phyloP scores from a whole-genome alignment of 1,284 basidiomycete species.

The Sanghuangporus sanghuang region DNA sequence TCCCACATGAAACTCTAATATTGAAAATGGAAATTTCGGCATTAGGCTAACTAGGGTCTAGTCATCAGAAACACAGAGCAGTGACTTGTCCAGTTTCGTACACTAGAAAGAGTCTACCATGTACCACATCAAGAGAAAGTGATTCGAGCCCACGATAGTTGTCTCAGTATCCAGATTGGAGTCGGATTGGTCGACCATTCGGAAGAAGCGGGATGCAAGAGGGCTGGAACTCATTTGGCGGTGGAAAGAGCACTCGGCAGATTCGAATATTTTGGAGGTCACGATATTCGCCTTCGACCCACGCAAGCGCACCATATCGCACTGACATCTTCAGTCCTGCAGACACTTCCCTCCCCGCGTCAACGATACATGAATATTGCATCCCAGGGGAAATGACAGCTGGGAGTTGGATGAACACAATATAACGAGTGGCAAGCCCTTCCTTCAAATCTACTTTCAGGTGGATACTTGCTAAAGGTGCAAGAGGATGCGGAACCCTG shows the following conservation, averaged over 20 bases:
- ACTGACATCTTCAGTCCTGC: background rate
- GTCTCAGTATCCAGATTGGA: background rate
- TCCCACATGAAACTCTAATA: too few relatives aligned
- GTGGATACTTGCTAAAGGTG: background rate
- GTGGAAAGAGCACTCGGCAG: background rate
- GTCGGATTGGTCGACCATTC: background rate
- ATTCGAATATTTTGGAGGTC: background rate
- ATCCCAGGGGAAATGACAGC: background rate
- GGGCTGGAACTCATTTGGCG: background rate
- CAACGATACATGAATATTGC: background rate
- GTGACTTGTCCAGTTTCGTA: background rate
- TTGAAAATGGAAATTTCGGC: too few relatives aligned
- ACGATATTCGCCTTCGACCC: background rate
- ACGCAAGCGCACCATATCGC: background rate
- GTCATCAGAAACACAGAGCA: background rate
- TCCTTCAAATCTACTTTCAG: background rate
- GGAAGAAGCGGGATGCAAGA: background rate
- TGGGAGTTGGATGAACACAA: background rate
- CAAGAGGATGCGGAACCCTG: background rate
- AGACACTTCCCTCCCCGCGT: background rate
- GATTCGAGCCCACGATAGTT: background rate
- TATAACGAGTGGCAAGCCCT: too few relatives aligned
- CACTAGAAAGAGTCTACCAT: background rate
- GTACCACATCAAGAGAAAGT: background rate
- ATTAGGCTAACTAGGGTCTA: background rate